A percentile compares a stretch with the other conserved stretches of the same genome.
These are phyloP conservation scores for Dacryopinax spathularia DNA, from an alignment of 768 basidiomycete species.

Conservation along the genomic window DNA sequence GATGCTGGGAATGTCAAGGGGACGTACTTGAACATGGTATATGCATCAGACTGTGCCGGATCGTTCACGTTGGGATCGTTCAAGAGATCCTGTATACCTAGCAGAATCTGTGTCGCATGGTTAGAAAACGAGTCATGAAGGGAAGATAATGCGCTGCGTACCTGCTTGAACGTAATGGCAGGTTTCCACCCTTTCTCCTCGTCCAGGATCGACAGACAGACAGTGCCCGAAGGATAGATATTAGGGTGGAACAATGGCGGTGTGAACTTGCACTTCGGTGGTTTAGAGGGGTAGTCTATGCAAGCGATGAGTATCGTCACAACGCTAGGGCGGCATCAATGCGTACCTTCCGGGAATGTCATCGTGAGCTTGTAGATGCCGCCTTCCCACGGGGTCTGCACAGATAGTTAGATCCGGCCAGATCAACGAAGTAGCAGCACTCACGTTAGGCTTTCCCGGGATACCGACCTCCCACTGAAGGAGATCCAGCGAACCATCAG, in stretches of 20 bases:
- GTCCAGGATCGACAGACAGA: slow-evolving; percentile 92
- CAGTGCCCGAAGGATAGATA: slow-evolving; percentile 96
- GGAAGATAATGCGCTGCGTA: slow-evolving; percentile 21
- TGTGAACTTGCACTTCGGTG: slow-evolving; percentile 91
- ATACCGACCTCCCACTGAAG: slow-evolving; percentile 99
- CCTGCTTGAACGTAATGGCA: slow-evolving; percentile 97
- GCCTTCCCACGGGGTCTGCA: slow-evolving; percentile 89
- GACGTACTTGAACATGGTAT: slow-evolving; percentile 94
- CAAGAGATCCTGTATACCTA: slow-evolving; percentile 90
- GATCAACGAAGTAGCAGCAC: slow-evolving; percentile 21
- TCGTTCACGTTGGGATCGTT: slow-evolving; percentile 94
- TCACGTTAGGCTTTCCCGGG: slow-evolving; percentile 76
- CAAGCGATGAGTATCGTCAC: slow-evolving; percentile 9
- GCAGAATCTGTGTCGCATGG: slow-evolving; percentile 51
- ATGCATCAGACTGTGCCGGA: slow-evolving; percentile 96
- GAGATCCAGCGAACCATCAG: slow-evolving; percentile 89
- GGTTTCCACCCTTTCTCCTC: slow-evolving; percentile 99
- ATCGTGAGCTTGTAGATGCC: slow-evolving; percentile 89
- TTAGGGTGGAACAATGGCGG: slow-evolving; percentile 96
- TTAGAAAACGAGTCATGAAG: not conserved
- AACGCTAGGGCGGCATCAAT: too few relatives aligned
- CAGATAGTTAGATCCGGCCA: slow-evolving; percentile 9
- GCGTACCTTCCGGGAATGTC: slow-evolving; percentile 88
- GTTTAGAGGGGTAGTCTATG: slow-evolving; percentile 89
- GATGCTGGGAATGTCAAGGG: not conserved